Base-by-base conservation (phyloP, 2,329 filamentous ascomycete genomes). In the Pestalotiopsis sp. region DNA sequence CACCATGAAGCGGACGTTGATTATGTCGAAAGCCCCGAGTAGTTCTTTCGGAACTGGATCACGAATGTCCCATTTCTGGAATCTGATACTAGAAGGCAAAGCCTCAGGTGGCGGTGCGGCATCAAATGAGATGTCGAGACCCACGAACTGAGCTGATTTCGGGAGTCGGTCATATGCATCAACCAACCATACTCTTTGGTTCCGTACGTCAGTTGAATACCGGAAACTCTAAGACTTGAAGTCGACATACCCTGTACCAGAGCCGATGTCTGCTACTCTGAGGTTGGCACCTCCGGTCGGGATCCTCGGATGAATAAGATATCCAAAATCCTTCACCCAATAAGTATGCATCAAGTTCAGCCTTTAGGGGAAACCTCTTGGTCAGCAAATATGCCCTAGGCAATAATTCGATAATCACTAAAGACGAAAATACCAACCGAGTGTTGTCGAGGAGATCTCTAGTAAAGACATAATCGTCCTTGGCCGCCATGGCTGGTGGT, bases 81-180 rank as follows among this genome's bases (percentile, higher is more conserved):
- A 59, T 36, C 23, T 67, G 4, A 74, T 69, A 27, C 73, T 75
- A 25, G 69, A 60, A 14, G 72, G 72, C 7, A 75, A 59, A 23
- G 57, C 66, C 5, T 71, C 66, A 2, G 14, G 60, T 2, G 73
- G 71, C 5, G 71, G 74, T 20, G 70, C 68, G 1, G 71, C 71
- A 20, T 72, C 62, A 45, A 74, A 68, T 2, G 74, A 76, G 57
- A 76, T 71, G 45, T 76, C 73, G 2, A 76, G 67, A 3, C 71
- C 72, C n/a, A 71, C 67, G 1, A 75, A 62, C 12, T 69, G 65
- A 11, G 71, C 65, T 17, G 72, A 69, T 25, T 66, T 49, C 45
- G 66, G n/a, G 9, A 71, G 45, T 3, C 11, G 31, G 3, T 69
- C 68, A 11, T 64, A 31, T 3, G 69, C 63, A 66, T 70, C 68